Base-by-base conservation (phyloP, 2,329 filamentous ascomycete genomes). In the Septoria linicola region DNA sequence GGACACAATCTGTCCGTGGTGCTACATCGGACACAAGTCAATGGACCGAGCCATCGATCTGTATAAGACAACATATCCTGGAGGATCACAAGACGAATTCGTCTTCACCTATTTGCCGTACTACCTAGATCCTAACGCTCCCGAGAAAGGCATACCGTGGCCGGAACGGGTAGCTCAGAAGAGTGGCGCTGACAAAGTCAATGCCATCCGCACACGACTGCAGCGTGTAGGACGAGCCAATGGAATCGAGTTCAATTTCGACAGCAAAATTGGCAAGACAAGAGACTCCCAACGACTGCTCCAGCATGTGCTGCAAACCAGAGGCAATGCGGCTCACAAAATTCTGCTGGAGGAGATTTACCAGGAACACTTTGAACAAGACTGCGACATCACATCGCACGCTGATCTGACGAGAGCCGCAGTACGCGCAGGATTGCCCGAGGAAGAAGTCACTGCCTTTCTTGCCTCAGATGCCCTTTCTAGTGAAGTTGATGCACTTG, bases 1-100 rank as follows among this genome's bases (percentile, higher is more conserved):
- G 11, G 60, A 63, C 53, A 56, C 56, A n/a, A 59, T 57, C 19
- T 62, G 61, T 40, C 55, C 59, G 1, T 63, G 58, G 55, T 58
- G 72, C 60, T 73, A 71, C 56, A 70, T 75, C 21, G 70, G 67
- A 49, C 69, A 73, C 20, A 66, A 66, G 20, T 66, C 62, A 20
- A 65, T 75, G 1, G 66, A 73, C 25, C 59, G 52, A 44, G 69
- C 71, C 39, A 73, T 74, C 25, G 35, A 57, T 0, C 61, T 75
- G 0, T 73, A 71, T 58, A 63, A 68, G 17, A 72, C 70, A 45
- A 71, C 68, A 1, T 73, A 73, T 47, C 71, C 72, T 0, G 66
- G 64, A 6, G 72, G 67, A 3, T 64, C 60, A 10, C 48, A 62
- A 4, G 70, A 73, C 42, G 57, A 49, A 0, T 72, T 74, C 53